Evolutionary conservation across 352 stramenopile genomes (phyloP).

Genomic region (Peronospora destructor): DNA sequence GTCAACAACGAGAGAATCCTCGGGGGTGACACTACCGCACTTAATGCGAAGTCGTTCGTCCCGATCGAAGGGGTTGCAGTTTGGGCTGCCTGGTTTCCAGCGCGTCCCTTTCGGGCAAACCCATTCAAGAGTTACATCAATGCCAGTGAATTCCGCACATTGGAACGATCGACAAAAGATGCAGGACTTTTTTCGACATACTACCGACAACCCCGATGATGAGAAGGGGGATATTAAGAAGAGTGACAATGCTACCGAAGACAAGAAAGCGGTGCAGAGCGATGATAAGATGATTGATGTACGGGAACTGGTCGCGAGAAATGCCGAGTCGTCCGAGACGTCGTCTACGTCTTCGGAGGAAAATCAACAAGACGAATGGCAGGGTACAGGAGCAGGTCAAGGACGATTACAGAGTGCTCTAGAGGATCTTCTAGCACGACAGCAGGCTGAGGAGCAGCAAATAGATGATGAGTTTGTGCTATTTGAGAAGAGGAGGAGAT

Average conservation of each 20-base stretch:
- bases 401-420: slow-evolving; percentile 18
- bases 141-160: neutral
- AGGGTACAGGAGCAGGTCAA: slow-evolving; percentile 4
- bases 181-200: slow-evolving; percentile 52
- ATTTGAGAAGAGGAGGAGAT: slow-evolving; percentile 21
- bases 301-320: slow-evolving; percentile 38
- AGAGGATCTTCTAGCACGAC: slow-evolving; percentile 17
- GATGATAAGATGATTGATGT: slow-evolving; percentile 60
- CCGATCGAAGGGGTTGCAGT: slow-evolving; percentile 24
- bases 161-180: slow-evolving; percentile 54
- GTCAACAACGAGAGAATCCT: neutral
- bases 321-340: slow-evolving; percentile 22
- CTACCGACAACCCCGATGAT: slow-evolving; percentile 11
- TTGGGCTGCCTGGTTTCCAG: slow-evolving; percentile 27
- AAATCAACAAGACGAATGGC: slow-evolving; percentile 16
- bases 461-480: slow-evolving; percentile 11
- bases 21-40: slow-evolving; percentile 20
- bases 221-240: neutral
- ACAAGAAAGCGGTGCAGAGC: slow-evolving; percentile 28
- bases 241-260: neutral
- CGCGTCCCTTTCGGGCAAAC: slow-evolving; percentile 19
- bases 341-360: slow-evolving; percentile 33
- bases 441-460: slow-evolving; percentile 18
- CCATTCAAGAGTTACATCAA: slow-evolving; percentile 4
- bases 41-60: slow-evolving; percentile 13